phyloP scores from a whole-genome alignment of 495 filamentous ascomycete species.

The Penicillium nucicola region DNA sequence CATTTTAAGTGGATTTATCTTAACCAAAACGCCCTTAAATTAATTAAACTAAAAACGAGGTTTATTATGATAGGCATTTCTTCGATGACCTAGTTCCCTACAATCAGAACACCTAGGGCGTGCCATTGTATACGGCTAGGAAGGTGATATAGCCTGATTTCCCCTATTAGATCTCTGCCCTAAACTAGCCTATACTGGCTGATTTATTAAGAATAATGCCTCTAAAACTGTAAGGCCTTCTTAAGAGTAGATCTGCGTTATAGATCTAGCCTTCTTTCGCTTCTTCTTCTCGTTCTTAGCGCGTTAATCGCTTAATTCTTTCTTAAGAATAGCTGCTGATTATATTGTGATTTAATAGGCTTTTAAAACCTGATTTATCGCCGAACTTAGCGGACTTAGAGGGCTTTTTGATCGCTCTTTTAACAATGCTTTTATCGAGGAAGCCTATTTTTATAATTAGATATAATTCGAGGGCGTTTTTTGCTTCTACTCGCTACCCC shows the following conservation, averaged over 20 bases:
- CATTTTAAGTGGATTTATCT: no score
- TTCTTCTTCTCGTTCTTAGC: background rate
- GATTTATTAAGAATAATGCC: background rate
- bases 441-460: slow-evolving; percentile 3
- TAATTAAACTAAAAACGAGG: no score
- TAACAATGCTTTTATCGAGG: slow-evolving; percentile 1
- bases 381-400: background rate
- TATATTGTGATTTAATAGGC: background rate
- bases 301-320: slow-evolving; percentile 1
- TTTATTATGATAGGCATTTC: no score
- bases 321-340: background rate
- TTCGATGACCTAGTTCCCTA: no score
- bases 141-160: no score
- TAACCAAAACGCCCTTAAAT: no score
- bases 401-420: background rate
- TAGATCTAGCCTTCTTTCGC: background rate
- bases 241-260: background rate
- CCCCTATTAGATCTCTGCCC: no score
- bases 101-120: no score
- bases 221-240: background rate
- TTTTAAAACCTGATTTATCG: slow-evolving; percentile 6
- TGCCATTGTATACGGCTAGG: no score
- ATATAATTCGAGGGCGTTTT: background rate
- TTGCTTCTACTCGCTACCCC: background rate
- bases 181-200: no score